Conservation (phyloP, 2,329 filamentous ascomycete species). For the Monilinia vaccinii-corymbosi region DNA sequence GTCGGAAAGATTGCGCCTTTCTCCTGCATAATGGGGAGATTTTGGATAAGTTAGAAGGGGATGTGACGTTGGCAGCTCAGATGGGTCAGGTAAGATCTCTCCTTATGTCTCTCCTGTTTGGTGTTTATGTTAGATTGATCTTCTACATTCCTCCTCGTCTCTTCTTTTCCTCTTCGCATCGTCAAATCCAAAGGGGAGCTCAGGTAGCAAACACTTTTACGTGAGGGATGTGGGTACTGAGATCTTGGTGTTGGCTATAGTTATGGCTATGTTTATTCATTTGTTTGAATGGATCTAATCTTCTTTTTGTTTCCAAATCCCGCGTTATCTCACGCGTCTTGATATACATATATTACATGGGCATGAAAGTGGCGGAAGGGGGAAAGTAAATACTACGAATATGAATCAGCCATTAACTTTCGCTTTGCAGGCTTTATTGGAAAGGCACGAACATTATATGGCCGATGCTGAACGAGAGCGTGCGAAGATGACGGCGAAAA, state of each 20-base stretch:
- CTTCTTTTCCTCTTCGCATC: background rate
- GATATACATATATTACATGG: background rate
- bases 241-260: background rate
- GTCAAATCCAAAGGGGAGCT: slow-evolving; percentile 1
- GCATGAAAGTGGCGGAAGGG: background rate
- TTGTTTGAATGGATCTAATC: slow-evolving; percentile 6
- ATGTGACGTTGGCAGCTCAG: slow-evolving; percentile 77
- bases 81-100: slow-evolving; percentile 75
- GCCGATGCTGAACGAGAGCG: slow-evolving; percentile 84
- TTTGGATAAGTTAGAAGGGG: slow-evolving; percentile 74
- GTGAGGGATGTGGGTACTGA: slow-evolving; percentile 3
- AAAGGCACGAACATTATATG: slow-evolving; percentile 91
- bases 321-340: background rate
- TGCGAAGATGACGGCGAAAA: slow-evolving; percentile 20
- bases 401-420: slow-evolving; percentile 53
- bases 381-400: background rate
- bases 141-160: slow-evolving; percentile 2
- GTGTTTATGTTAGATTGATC: slow-evolving; percentile 14
- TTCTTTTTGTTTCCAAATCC: slow-evolving; percentile 4
- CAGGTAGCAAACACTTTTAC: background rate
- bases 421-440: slow-evolving; percentile 73
- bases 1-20: slow-evolving; percentile 67
- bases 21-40: slow-evolving; percentile 71
- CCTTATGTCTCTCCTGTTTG: slow-evolving; percentile 17
- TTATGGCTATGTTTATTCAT: background rate